Evolutionary conservation across 2,329 filamentous ascomycete species (phyloP).

Genomic region (Neurospora crassa): DNA sequence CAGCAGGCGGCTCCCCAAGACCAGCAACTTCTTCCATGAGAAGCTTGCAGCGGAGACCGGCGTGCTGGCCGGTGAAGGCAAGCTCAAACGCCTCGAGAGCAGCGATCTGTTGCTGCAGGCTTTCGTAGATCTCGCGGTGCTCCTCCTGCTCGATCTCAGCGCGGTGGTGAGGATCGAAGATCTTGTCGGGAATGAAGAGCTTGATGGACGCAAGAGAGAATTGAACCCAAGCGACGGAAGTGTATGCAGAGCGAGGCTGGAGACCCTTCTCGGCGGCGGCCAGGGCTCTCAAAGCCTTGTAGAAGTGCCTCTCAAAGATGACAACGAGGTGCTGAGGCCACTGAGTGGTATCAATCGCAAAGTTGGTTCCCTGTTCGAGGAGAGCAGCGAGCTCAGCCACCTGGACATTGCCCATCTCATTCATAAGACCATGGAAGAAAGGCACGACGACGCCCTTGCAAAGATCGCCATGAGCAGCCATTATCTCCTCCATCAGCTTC

Average conservation of each 20-base stretch:
- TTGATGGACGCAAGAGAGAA: constrained; percentile 66
- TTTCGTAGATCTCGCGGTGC: constrained; percentile 42
- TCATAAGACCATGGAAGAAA: constrained; percentile 16
- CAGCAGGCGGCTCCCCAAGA: constrained; percentile 58
- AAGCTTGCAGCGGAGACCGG: constrained; percentile 56
- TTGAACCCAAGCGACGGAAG: constrained; percentile 61
- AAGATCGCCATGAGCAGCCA: constrained; percentile 28
- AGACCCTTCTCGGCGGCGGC: constrained; percentile 24
- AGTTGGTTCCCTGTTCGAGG: constrained; percentile 12
- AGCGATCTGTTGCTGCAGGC: constrained; percentile 46
- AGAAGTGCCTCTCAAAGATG: constrained; percentile 32
- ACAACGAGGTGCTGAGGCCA: constrained; percentile 25
- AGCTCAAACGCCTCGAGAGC: constrained; percentile 57
- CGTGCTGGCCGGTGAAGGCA: constrained; percentile 56
- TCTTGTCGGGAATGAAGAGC: constrained; percentile 76
- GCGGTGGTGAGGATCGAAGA: constrained; percentile 70
- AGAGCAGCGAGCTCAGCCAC: constrained; percentile 3
- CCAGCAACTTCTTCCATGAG: constrained; percentile 51
- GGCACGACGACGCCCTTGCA: constrained; percentile 21
- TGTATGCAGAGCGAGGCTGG: constrained; percentile 22
- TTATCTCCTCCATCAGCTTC: constrained; percentile 33
- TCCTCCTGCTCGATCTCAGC: constrained; percentile 56
- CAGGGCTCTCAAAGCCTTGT: constrained; percentile 36
- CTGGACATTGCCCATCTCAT: neutral
- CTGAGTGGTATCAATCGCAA: constrained; percentile 19